Evolutionary conservation across 2,329 filamentous ascomycete genomes (phyloP).

Genomic region (Clonostachys rhizophaga): DNA sequence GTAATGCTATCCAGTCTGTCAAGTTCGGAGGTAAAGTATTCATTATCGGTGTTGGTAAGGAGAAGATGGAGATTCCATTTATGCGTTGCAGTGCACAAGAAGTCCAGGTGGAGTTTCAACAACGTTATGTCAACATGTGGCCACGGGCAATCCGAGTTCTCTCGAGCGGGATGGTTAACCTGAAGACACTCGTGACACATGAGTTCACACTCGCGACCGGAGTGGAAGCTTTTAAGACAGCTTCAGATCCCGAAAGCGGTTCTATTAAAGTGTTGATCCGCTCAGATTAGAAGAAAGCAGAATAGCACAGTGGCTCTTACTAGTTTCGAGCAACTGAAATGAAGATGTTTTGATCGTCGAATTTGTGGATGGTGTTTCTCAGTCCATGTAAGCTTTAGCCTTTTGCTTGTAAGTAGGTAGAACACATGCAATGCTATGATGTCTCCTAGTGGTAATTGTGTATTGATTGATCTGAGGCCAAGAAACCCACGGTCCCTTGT

Average conservation of each 20-base stretch:
- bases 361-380: too few relatives aligned
- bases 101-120: slow-evolving; percentile 94
- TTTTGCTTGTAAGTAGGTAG: too few relatives aligned
- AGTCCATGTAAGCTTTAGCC: too few relatives aligned
- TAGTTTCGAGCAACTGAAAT: too few relatives aligned
- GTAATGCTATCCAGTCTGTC: slow-evolving; percentile 51
- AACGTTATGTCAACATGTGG: slow-evolving; percentile 95
- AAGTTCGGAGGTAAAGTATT: slow-evolving; percentile 55
- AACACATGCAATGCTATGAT: too few relatives aligned
- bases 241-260: slow-evolving; percentile 81
- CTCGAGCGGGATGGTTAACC: slow-evolving; percentile 76
- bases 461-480: too few relatives aligned
- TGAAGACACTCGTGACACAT: slow-evolving; percentile 83
- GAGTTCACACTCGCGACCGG: slow-evolving; percentile 85
- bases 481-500: too few relatives aligned
- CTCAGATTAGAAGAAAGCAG: not conserved
- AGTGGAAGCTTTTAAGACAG: slow-evolving; percentile 83
- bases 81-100: slow-evolving; percentile 82
- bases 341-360: too few relatives aligned
- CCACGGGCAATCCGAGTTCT: slow-evolving; percentile 86
- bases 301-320: too few relatives aligned
- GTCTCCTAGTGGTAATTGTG: too few relatives aligned
- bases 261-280: slow-evolving; percentile 97
- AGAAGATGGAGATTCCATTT: slow-evolving; percentile 83
- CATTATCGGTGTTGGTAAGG: slow-evolving; percentile 63